Evolutionary conservation across 805 yeast species (phyloP).

Genomic region (Candida maesae): DNA sequence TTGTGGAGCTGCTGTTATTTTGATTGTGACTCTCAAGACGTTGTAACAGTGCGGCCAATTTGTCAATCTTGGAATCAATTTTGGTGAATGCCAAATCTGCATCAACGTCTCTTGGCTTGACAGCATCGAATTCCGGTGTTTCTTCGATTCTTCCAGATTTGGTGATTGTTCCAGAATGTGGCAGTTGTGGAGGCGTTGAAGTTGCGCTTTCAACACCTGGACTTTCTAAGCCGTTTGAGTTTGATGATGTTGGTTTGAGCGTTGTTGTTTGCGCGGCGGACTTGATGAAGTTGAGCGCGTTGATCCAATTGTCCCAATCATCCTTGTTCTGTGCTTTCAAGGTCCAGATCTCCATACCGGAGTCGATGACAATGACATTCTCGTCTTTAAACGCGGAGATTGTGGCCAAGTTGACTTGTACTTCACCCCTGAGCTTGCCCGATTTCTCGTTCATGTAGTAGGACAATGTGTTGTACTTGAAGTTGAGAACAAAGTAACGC

Average conservation of each 20-base stretch:
- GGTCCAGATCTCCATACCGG: constrained; percentile 94
- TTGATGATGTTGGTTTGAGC: not conserved
- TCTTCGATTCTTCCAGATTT: constrained; percentile 3
- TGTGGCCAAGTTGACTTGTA: constrained; percentile 81
- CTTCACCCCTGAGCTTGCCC: constrained; percentile 79
- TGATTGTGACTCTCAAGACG: no score
- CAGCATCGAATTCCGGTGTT: not conserved
- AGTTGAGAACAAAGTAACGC: constrained; percentile 79
- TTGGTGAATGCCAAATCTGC: not conserved
- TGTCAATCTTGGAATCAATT: constrained; percentile 8
- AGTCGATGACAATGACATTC: constrained; percentile 74
- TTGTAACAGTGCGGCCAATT: not conserved
- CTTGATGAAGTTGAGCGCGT: constrained; percentile 56
- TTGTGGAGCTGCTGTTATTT: no score
- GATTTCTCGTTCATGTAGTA: constrained; percentile 73
- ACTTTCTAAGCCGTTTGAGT: constrained; percentile 3
- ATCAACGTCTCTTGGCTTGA: not conserved
- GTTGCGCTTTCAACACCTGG: constrained; percentile 2
- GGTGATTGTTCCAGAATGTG: not conserved
- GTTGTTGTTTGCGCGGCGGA: constrained; percentile 8
- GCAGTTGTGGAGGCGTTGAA: constrained; percentile 7
- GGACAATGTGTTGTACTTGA: constrained; percentile 76
- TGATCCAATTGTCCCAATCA: constrained; percentile 80
- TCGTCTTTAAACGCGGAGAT: constrained; percentile 71
- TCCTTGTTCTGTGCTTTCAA: constrained; percentile 61